Conservation (phyloP, 441 rosid genomes). For the Macaranga tanarius region DNA sequence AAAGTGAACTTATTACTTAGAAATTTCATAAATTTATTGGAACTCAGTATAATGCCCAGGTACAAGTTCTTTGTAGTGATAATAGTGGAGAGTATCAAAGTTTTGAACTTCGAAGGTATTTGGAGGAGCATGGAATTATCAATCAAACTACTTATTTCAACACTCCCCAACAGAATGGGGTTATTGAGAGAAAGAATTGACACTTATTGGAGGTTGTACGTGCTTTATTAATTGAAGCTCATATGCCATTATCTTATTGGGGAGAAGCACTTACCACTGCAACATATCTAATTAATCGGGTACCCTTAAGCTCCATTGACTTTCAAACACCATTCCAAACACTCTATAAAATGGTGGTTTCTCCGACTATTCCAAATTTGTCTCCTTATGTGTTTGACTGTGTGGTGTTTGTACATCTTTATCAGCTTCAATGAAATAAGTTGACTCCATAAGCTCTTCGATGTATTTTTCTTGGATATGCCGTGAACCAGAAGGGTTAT, state of each 20-base stretch:
- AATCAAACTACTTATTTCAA: neutral
- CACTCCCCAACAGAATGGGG: neutral
- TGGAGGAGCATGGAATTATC: neutral
- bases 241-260: neutral
- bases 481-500: neutral
- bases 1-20: neutral
- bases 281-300: neutral
- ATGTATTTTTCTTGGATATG: slow-evolving; percentile 12
- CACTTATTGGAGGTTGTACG: neutral
- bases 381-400: neutral
- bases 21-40: neutral
- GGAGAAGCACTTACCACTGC: too few relatives aligned
- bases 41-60: neutral
- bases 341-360: neutral
- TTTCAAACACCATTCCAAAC: neutral
- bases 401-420: slow-evolving; percentile 6
- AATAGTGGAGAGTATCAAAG: neutral
- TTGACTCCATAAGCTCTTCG: neutral
- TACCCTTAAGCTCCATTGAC: neutral
- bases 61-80: neutral
- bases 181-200: neutral
- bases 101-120: neutral
- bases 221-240: neutral
- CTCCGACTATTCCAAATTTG: neutral
- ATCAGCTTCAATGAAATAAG: neutral